phyloP scores from a whole-genome alignment of 805 yeast species.

The Groenewaldozyma tartarivorans region DNA sequence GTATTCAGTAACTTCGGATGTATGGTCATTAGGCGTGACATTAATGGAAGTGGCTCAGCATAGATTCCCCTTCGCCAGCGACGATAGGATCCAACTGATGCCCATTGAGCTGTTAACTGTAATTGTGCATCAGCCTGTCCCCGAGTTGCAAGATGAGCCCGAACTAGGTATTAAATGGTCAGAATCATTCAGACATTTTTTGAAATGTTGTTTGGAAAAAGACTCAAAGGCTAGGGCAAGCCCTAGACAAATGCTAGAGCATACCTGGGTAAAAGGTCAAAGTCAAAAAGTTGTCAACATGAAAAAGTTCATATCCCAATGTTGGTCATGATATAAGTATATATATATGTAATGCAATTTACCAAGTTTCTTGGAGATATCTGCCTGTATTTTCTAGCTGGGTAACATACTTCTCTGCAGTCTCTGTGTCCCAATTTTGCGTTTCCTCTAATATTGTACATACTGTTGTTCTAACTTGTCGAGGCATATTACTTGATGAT shows the following conservation, averaged over 20 bases:
- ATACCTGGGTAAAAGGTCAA: constrained; percentile 88
- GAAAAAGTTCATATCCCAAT: constrained; percentile 72
- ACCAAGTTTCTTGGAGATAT: constrained; percentile 90
- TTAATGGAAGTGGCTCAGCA: constrained; percentile 88
- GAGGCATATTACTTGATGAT: constrained; percentile 89
- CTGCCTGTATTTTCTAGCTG: constrained; percentile 54
- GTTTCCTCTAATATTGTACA: constrained; percentile 48
- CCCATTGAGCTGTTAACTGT: constrained; percentile 82
- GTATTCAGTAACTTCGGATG: constrained; percentile 89
- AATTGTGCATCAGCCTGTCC: constrained; percentile 70
- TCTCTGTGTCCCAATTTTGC: constrained; percentile 32
- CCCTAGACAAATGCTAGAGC: constrained; percentile 86
- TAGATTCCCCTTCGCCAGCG: constrained; percentile 66
- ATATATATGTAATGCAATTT: constrained; percentile 7
- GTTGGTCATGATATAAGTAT: constrained; percentile 40
- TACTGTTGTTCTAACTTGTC: constrained; percentile 73
- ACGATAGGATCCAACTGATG: constrained; percentile 43
- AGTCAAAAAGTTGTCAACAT: constrained; percentile 63
- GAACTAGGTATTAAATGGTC: constrained; percentile 73
- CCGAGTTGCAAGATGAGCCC: constrained; percentile 69
- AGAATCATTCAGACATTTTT: constrained; percentile 69
- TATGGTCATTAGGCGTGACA: constrained; percentile 93
- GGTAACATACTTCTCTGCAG: constrained; percentile 42
- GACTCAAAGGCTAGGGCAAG: constrained; percentile 75
- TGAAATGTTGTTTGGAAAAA: constrained; percentile 71